Percentiles rank a stretch among this genome's conserved stretches.
These are phyloP conservation scores for Mycosphaerella arachidis DNA, from an alignment of 2,329 filamentous ascomycete species.

Conservation along the genomic window DNA sequence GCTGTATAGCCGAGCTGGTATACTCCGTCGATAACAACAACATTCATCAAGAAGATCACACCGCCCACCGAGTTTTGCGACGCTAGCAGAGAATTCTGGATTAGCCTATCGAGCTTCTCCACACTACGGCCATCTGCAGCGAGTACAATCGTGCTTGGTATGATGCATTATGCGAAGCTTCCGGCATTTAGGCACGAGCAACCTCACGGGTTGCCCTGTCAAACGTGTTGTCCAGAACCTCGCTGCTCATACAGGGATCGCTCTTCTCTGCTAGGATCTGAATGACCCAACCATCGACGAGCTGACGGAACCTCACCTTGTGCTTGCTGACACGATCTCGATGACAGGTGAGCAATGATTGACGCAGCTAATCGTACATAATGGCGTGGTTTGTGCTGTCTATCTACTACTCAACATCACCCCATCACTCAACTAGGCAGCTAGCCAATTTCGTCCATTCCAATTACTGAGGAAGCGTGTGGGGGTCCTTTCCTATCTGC, in stretches of 20 bases:
- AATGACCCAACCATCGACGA: not conserved
- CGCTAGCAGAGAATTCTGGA: not conserved
- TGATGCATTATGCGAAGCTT: not conserved
- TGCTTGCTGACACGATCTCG: constrained; percentile 1
- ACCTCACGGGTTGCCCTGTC: not conserved
- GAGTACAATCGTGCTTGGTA: not conserved
- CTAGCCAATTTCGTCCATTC: not conserved
- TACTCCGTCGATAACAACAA: not conserved
- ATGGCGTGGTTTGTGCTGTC: not conserved
- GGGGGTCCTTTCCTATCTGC: not conserved
- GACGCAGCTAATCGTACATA: not conserved
- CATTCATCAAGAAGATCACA: not conserved
- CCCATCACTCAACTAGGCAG: not conserved
- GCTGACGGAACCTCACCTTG: not conserved
- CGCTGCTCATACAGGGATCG: not conserved
- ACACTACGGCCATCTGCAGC: not conserved
- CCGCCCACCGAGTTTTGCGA: not conserved
- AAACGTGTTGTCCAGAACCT: not conserved
- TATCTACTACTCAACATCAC: not conserved
- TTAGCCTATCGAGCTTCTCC: not conserved
- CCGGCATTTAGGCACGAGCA: not conserved
- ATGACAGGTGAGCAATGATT: not conserved
- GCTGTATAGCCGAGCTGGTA: not conserved
- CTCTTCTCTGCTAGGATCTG: not conserved
- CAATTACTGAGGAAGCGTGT: not conserved